Evolutionary conservation across 106 monocot genomes (phyloP).

Genomic region (Acanthochlamys bracteata): DNA sequence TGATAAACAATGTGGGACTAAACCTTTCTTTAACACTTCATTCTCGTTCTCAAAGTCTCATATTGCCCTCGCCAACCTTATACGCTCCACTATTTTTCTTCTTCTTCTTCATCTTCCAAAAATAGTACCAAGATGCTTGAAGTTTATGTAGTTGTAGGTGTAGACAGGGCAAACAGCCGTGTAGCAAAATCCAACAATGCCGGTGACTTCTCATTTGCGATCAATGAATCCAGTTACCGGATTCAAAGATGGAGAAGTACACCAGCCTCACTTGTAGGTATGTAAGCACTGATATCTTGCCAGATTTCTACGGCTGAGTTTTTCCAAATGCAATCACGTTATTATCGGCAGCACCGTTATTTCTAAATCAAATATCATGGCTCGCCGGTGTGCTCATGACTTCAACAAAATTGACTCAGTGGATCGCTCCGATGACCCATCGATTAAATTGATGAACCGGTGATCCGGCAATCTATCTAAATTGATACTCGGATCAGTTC

Average conservation of each 20-base stretch:
- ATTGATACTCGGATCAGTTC: no score
- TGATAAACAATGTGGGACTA: no score
- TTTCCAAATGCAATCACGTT: slow-evolving; percentile 99
- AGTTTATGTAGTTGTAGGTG: slow-evolving; percentile 66
- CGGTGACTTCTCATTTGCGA: slow-evolving; percentile 57
- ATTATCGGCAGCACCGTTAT: no score
- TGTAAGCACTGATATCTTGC: slow-evolving; percentile 74
- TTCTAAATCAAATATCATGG: no score
- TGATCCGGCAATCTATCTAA: no score
- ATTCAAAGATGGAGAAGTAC: slow-evolving; percentile 52
- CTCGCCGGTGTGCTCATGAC: no score
- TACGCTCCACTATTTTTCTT: slow-evolving; percentile 40
- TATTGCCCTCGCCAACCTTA: slow-evolving; percentile 32
- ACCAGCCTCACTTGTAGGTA: slow-evolving; percentile 85
- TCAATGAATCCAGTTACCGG: slow-evolving; percentile 77
- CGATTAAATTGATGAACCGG: no score
- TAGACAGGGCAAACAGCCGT: slow-evolving; percentile 90
- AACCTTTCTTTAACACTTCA: slow-evolving; percentile 53
- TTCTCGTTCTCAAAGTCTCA: slow-evolving; percentile 36
- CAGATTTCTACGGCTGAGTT: slow-evolving; percentile 71
- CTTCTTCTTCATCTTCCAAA: background rate
- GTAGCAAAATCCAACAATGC: slow-evolving; percentile 66
- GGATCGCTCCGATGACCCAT: no score
- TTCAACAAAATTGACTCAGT: no score
- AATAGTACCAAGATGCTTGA: slow-evolving; percentile 13